A percentile compares a stretch with the other conserved stretches of the same genome.
These are phyloP conservation scores for Aquilaria agallochum DNA, from an alignment of 441 rosid genomes.

Conservation along the genomic window DNA sequence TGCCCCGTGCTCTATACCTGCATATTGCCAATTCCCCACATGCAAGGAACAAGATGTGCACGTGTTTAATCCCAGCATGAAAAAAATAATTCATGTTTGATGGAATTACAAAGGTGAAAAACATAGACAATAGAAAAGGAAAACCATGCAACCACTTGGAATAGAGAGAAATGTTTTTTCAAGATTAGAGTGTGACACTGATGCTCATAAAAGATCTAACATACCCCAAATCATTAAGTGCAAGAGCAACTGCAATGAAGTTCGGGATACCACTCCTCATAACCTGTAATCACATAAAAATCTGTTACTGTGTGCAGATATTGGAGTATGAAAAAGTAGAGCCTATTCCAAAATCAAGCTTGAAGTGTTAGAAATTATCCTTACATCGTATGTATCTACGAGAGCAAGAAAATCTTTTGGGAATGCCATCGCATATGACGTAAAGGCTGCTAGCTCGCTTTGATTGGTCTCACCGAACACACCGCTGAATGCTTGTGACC, in stretches of 20 bases:
- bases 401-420: conserved; percentile 80
- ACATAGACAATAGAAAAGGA: no score
- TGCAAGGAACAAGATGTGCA: not conserved
- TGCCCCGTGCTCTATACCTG: conserved; percentile 85
- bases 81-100: not conserved
- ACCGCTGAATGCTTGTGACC: conserved; percentile 47
- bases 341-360: not conserved
- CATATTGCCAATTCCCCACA: conserved; percentile 8
- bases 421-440: conserved; percentile 87
- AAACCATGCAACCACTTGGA: conserved; percentile 2
- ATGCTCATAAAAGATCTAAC: conserved; percentile 6
- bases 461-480: conserved; percentile 82
- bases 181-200: not conserved
- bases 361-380: conserved; percentile 20
- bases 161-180: not conserved
- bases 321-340: not conserved
- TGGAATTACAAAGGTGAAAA: not conserved
- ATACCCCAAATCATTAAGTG: conserved; percentile 76
- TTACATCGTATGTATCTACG: conserved; percentile 91
- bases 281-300: conserved; percentile 42
- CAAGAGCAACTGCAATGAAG: conserved; percentile 85
- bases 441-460: conserved; percentile 92
- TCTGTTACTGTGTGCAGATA: not conserved
- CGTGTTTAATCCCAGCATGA: not conserved
- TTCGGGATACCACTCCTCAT: conserved; percentile 87